Evolutionary conservation across 306 rosid genomes (phyloP).

Genomic region (Prunus armeniaca): DNA sequence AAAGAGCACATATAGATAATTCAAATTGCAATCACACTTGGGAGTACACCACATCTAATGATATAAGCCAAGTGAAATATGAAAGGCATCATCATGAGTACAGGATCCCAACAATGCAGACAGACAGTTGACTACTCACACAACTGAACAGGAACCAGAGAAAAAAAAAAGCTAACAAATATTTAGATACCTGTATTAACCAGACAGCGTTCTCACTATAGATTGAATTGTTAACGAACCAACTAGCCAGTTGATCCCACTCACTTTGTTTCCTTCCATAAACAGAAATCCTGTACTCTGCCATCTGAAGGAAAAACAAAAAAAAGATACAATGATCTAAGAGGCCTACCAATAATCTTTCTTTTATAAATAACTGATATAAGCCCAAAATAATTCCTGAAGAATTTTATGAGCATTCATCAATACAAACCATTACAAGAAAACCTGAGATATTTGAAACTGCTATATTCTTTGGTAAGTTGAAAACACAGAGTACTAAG

Average conservation of each 20-base stretch:
- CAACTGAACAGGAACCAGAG: background rate
- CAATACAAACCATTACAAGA: background rate
- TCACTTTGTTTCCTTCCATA: conserved; percentile 94
- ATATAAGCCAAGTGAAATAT: background rate
- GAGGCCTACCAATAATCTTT: background rate
- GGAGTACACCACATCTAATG: background rate
- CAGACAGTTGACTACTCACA: conserved; percentile 21
- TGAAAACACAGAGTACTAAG: background rate
- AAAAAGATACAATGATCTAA: background rate
- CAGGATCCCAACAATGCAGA: conserved; percentile 3
- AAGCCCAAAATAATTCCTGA: background rate
- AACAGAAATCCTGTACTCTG: conserved; percentile 85
- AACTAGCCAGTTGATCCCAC: conserved; percentile 94
- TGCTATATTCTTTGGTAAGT: background rate
- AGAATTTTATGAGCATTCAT: background rate
- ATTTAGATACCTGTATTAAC: conserved; percentile 75
- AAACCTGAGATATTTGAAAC: background rate
- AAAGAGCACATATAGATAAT: background rate
- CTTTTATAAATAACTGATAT: background rate
- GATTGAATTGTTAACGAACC: conserved; percentile 81
- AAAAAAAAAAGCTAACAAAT: conserved; percentile 2
- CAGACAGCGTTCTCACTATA: conserved; percentile 81
- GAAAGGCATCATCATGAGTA: background rate
- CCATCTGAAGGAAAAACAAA: conserved; percentile 58
- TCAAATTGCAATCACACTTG: background rate